phyloP scores from a whole-genome alignment of 148 eudicot species.

The Rhododendron williamsianum region DNA sequence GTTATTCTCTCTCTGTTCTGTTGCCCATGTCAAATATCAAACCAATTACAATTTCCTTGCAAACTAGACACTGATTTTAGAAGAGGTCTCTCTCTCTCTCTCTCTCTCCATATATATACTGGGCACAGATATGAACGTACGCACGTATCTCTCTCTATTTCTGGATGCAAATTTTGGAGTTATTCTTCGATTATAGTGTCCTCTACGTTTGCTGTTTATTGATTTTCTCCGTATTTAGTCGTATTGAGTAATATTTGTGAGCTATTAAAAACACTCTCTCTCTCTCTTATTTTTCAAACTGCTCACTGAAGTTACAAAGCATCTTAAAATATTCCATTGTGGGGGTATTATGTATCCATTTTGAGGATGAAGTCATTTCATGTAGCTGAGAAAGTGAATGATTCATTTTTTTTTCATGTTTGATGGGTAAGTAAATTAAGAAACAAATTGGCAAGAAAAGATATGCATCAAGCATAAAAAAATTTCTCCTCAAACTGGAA shows the following conservation, averaged over 20 bases:
- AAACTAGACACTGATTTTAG: not conserved
- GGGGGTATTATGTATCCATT: not conserved
- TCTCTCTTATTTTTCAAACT: too few species aligned
- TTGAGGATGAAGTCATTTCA: not conserved
- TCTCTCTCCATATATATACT: too few species aligned
- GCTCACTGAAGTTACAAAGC: not conserved
- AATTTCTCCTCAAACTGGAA: not conserved
- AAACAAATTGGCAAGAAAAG: not conserved
- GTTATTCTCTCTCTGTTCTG: constrained; percentile 1
- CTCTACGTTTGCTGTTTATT: too few species aligned
- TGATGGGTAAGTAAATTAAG: not conserved
- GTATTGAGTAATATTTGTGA: not conserved
- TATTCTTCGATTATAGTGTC: too few species aligned
- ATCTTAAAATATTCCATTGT: not conserved
- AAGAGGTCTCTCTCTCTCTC: constrained; percentile 10
- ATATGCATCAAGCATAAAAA: not conserved
- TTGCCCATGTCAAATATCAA: constrained; percentile 14
- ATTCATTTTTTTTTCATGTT: not conserved
- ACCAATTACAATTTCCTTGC: constrained; percentile 8
- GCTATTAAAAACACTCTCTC: not conserved
- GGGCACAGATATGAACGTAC: too few species aligned
- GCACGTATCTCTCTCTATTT: too few species aligned
- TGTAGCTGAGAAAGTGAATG: not conserved
- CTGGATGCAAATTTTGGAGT: too few species aligned
- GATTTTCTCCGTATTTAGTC: not conserved